A percentile compares a stretch with the other conserved stretches of the same genome.
Evolutionary conservation across 1,139 yeast genomes (phyloP).

Genomic region (Geotrichum restrictum): DNA sequence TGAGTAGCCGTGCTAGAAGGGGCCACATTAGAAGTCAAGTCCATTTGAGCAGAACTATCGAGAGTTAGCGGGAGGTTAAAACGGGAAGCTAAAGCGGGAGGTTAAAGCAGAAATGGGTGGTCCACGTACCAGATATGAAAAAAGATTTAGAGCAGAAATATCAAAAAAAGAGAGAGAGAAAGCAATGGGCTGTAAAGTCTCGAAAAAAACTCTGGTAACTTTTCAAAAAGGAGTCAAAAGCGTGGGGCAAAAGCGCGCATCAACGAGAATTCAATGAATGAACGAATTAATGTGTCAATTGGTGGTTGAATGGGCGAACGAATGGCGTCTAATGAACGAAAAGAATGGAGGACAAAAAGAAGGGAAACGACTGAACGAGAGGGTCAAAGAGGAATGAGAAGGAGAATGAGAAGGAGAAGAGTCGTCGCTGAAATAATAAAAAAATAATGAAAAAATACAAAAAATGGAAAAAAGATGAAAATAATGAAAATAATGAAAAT

Average conservation of each 20-base stretch:
- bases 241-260: background rate
- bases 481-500: too few relatives aligned
- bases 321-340: background rate
- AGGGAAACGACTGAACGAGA: too few relatives aligned
- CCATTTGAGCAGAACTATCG: constrained; percentile 2
- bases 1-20: background rate
- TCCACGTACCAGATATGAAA: too few relatives aligned
- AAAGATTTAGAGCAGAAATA: too few relatives aligned
- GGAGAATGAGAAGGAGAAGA: background rate
- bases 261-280: background rate
- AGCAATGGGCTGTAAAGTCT: background rate
- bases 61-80: background rate
- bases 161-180: background rate
- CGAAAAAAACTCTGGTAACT: constrained; percentile 7
- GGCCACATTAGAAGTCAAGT: constrained; percentile 1
- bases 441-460: background rate
- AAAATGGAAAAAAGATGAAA: too few relatives aligned
- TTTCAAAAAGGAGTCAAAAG: constrained; percentile 5
- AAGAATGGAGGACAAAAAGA: background rate
- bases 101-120: background rate
- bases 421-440: background rate
- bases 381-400: background rate
- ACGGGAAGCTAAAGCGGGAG: too few relatives aligned
- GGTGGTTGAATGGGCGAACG: background rate
- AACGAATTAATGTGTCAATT: background rate